These are phyloP conservation scores for Westerdykella ornata DNA, from an alignment of 2,329 filamentous ascomycete genomes.

Conservation along the genomic window DNA sequence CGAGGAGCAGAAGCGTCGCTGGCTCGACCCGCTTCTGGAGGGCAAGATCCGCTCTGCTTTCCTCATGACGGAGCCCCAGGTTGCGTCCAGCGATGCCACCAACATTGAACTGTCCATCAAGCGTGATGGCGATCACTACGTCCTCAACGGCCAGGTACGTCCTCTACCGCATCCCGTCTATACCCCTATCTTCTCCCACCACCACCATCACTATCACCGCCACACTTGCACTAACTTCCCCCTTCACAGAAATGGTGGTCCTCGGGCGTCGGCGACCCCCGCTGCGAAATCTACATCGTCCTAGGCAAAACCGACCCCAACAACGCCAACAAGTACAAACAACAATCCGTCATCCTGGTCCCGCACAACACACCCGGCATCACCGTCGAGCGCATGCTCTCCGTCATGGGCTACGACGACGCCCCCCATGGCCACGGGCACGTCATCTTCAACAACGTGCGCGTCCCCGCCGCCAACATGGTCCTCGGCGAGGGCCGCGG, in stretches of 20 bases:
- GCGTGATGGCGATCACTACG: conserved; percentile 78
- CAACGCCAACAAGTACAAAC: conserved; percentile 72
- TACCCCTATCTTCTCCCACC: not conserved
- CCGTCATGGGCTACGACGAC: conserved; percentile 92
- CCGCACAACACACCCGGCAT: conserved; percentile 75
- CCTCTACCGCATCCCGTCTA: not conserved
- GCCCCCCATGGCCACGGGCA: conserved; percentile 98
- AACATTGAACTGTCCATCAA: conserved; percentile 83
- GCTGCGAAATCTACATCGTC: conserved; percentile 89
- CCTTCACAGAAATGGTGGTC: conserved; percentile 98
- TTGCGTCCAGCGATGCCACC: conserved; percentile 83
- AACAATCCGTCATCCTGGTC: conserved; percentile 90
- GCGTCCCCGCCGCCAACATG: conserved; percentile 75
- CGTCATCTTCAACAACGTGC: conserved; percentile 81
- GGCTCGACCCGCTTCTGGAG: conserved; percentile 74
- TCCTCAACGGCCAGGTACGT: conserved; percentile 76
- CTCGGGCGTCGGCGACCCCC: conserved; percentile 84
- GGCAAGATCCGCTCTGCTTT: conserved; percentile 85
- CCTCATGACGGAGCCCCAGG: conserved; percentile 86
- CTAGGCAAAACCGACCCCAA: conserved; percentile 85
- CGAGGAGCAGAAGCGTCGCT: conserved; percentile 74
- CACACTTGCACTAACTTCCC: conserved; percentile 43
- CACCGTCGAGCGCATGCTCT: conserved; percentile 88
- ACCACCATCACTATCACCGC: conserved; percentile 1
- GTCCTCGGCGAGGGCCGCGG: conserved; percentile 89